Percentiles rank a stretch among this genome's conserved stretches.
Conservation (phyloP, 225 moss, liverwort and hornwort genomes). For the Bryoerythrophyllum caledonicum region DNA sequence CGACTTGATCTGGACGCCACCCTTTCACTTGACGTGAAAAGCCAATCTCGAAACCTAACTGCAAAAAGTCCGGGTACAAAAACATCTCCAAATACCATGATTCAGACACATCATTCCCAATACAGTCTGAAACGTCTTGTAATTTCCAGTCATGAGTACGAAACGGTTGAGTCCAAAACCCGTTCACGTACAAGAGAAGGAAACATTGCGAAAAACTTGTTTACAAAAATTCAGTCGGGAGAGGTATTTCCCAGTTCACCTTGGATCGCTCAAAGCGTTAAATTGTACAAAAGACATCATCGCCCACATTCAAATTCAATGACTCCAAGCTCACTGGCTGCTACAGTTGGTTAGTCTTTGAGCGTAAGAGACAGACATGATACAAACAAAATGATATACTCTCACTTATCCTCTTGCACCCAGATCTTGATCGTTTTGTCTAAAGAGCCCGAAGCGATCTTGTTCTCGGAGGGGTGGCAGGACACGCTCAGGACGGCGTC, state of each 20-base stretch:
- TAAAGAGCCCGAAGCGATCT: conserved; percentile 91
- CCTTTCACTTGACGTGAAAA: not conserved
- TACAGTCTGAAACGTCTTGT: not conserved
- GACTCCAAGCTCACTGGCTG: conserved; percentile 34
- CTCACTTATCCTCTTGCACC: conserved; percentile 68
- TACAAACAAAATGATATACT: conserved; percentile 22
- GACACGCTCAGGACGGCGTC: conserved; percentile 88
- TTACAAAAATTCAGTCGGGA: conserved; percentile 29
- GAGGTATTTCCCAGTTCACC: conserved; percentile 21
- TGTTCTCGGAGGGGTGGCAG: conserved; percentile 87
- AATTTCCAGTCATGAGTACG: not conserved
- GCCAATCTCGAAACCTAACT: conserved; percentile 11
- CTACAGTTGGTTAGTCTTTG: not conserved
- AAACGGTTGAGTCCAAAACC: not conserved
- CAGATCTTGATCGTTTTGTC: conserved; percentile 87
- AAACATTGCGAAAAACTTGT: conserved; percentile 4
- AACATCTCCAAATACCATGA: not conserved
- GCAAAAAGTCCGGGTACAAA: conserved; percentile 6
- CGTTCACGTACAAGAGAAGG: not conserved
- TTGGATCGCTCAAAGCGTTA: conserved; percentile 27
- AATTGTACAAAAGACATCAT: conserved; percentile 38
- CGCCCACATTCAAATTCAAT: conserved; percentile 31
- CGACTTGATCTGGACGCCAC: not conserved
- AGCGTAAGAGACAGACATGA: conserved; percentile 27
- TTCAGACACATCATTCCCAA: not conserved